phyloP scores from a whole-genome alignment of 306 rosid genomes.

The Pueraria montana region DNA sequence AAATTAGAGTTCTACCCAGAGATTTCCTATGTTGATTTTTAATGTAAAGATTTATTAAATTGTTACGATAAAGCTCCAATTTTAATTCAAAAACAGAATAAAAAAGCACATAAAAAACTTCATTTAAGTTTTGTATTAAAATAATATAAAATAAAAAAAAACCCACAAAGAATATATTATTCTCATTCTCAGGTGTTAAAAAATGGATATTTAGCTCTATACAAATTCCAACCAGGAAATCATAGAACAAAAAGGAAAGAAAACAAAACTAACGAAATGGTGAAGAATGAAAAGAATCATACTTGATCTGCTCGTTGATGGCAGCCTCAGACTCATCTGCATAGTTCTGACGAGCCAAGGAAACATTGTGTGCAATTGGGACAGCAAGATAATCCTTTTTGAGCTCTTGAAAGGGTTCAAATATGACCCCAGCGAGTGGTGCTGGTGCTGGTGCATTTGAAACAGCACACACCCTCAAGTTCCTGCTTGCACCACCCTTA shows the following conservation, averaged over 20 bases:
- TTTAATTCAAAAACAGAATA: not conserved
- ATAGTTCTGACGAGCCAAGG: conserved; percentile 60
- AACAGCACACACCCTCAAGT: conserved; percentile 50
- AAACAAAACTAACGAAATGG: not conserved
- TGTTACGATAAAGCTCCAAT: not conserved
- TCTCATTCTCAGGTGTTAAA: not conserved
- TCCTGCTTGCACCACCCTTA: conserved; percentile 6
- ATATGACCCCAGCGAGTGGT: conserved; percentile 45
- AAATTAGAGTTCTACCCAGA: not conserved
- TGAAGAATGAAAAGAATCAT: not conserved
- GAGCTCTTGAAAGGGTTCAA: conserved; percentile 64
- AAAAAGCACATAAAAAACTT: not conserved
- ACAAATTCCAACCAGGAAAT: not conserved
- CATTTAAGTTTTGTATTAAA: not conserved
- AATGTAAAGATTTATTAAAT: not conserved
- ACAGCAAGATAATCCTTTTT: conserved; percentile 50
- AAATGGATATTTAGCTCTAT: conserved; percentile 23
- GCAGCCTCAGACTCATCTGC: conserved; percentile 55
- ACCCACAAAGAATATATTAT: not conserved
- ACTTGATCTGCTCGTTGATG: conserved; percentile 65
- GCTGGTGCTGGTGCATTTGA: conserved; percentile 9
- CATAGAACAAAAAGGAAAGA: not conserved
- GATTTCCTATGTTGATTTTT: not conserved
- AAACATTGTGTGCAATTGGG: conserved; percentile 48
- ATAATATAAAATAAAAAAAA: no score